Conservation (phyloP, 345 rosid species). For the Arabidopsis arenosa region DNA sequence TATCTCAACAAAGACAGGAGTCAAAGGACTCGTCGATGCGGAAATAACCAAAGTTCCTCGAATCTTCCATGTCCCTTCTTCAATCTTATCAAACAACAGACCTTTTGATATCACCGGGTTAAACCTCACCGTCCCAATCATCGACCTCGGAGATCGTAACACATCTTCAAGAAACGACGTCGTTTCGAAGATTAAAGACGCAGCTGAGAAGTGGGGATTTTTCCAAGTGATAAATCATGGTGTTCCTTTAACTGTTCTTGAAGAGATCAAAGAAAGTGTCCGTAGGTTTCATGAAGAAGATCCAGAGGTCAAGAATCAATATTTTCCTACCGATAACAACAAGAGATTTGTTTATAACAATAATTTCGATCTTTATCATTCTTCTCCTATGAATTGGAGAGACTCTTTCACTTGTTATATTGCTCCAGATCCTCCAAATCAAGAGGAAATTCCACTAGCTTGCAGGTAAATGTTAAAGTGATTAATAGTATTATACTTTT, state of each 20-base stretch:
- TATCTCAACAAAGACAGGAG: conserved; percentile 45
- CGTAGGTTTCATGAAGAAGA: conserved; percentile 36
- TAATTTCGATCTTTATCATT: conserved; percentile 44
- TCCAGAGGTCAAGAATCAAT: neutral
- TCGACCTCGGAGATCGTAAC: conserved; percentile 42
- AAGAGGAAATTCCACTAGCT: conserved; percentile 47
- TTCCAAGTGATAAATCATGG: conserved; percentile 62
- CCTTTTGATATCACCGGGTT: neutral
- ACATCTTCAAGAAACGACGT: conserved; percentile 2
- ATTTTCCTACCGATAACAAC: neutral
- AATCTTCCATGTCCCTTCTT: conserved; percentile 39
- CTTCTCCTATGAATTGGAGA: conserved; percentile 48
- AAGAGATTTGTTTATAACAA: conserved; percentile 29
- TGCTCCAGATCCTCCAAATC: conserved; percentile 49
- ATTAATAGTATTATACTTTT: neutral
- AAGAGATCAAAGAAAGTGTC: conserved; percentile 40
- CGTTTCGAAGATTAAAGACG: conserved; percentile 41
- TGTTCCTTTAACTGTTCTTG: conserved; percentile 45
- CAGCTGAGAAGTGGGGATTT: conserved; percentile 46
- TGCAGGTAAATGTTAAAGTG: conserved; percentile 44
- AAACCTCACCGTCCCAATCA: conserved; percentile 45
- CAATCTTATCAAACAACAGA: conserved; percentile 15
- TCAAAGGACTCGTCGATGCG: conserved; percentile 50
- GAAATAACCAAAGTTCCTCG: conserved; percentile 46
- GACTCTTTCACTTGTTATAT: conserved; percentile 39